A percentile compares a stretch with the other conserved stretches of the same genome.
Evolutionary conservation across 2,329 filamentous ascomycete species (phyloP).

Genomic region (Fusarium nurragi): DNA sequence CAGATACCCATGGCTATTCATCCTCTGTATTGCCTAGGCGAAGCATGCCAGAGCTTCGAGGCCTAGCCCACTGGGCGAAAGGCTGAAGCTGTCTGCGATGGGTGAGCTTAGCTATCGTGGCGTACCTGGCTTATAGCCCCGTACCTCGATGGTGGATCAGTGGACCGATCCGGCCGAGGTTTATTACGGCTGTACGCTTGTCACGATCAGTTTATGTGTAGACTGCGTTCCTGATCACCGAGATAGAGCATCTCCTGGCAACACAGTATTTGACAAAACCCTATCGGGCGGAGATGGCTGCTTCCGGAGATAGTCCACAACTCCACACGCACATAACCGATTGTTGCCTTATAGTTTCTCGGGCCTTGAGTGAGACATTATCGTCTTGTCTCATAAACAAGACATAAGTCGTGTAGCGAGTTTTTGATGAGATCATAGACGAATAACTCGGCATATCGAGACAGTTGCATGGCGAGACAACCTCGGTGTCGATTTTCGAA

Average conservation of each 20-base stretch:
- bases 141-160: not conserved
- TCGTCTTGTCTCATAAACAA: not conserved
- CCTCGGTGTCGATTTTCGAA: not conserved
- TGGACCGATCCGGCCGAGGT: slow-evolving; percentile 26
- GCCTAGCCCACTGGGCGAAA: slow-evolving; percentile 25
- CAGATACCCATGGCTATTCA: slow-evolving; percentile 1
- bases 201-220: not conserved
- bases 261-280: slow-evolving; percentile 5
- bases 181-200: slow-evolving; percentile 15
- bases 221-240: slow-evolving; percentile 20
- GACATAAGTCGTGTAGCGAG: not conserved
- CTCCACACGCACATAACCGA: not conserved
- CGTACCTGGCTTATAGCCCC: slow-evolving; percentile 3
- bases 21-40: not conserved
- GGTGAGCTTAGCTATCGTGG: slow-evolving; percentile 12
- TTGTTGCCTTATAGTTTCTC: not conserved
- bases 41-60: slow-evolving; percentile 3
- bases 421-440: not conserved
- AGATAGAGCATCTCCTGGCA: not conserved
- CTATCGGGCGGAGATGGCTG: slow-evolving; percentile 12
- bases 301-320: slow-evolving; percentile 2
- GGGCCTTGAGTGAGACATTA: not conserved
- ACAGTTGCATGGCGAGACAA: not conserved
- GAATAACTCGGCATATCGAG: not conserved
- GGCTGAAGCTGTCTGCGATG: slow-evolving; percentile 25